Conservation (phyloP, 208 protist species). For the Giardia duodenalis region DNA sequence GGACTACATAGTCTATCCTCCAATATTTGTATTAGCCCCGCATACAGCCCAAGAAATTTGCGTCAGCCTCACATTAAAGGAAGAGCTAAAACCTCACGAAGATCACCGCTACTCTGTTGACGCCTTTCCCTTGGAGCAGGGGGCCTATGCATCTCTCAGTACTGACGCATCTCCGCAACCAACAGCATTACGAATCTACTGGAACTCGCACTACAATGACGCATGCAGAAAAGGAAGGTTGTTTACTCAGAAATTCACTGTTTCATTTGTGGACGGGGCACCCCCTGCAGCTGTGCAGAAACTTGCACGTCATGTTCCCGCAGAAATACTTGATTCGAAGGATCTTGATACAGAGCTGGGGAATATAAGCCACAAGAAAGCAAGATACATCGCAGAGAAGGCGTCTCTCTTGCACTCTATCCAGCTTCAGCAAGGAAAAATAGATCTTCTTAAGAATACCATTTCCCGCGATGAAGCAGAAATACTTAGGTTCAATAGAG, state of each 20-base stretch:
- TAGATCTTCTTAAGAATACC: background rate
- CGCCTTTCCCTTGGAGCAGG: background rate
- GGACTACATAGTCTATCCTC: background rate
- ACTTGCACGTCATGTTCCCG: background rate
- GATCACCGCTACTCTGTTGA: background rate
- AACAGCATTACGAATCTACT: background rate
- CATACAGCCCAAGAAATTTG: background rate
- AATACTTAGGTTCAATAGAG: background rate
- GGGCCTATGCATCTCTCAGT: background rate
- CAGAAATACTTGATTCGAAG: background rate
- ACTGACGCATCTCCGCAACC: background rate
- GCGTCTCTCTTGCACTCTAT: background rate
- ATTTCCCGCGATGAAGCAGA: background rate
- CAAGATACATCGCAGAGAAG: background rate
- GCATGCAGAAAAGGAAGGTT: background rate
- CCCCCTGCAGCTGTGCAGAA: background rate
- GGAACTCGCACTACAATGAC: background rate
- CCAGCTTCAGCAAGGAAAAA: background rate
- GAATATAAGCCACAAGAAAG: background rate
- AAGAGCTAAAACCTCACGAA: background rate
- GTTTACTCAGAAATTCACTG: background rate
- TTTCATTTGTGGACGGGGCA: background rate
- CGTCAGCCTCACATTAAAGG: background rate
- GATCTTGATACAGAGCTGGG: background rate
- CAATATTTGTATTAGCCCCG: background rate